Evolutionary conservation across 164 flowering plant genomes (phyloP), one percentile per base, ranked within the genome.

Genomic region (Houttuynia cordata): DNA sequence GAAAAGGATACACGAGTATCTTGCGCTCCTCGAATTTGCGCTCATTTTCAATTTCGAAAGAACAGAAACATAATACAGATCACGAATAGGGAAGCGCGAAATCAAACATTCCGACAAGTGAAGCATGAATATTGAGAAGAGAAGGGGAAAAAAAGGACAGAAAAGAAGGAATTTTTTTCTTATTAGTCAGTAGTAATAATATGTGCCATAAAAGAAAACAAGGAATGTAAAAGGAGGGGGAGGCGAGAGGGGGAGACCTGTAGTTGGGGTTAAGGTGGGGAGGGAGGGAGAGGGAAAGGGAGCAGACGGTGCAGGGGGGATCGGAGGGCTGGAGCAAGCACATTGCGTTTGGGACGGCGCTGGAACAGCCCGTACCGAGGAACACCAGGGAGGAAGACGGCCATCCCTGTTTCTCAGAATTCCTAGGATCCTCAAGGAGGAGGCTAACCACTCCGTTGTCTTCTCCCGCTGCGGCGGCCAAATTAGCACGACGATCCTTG

Each of bases 311-410:
- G 63, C 97, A 93, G 9, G 97, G 99, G 42, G 96, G 92, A 78
- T 81, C 76, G 10, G 91, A 78, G 1, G 97, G 99, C 70, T 80
- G 86, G 64, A 93, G 72, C 70, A 93, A 70, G 76, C 99, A 93
- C 76, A 67, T 65, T 1, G 78, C 79, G 51, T 84, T 83, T 8
- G 98, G 97, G 37, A 93, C 77, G 34, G 86, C 78, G 67, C 92
- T 77, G 12, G 96, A 93, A 71, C 95, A 85, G 10, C 99, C 96
- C 9, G 97, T 90, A 37, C 99, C 99, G 7, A 93, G 74, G 49
- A 93, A 88, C 23, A 93, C 75, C 71, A 93, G 49, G 8, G 49
- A 42, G 9, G 49, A 42, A 42, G 49, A 42, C 12, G 49, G 10
- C 49, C 4, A 10, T 42, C 49, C 1, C 49, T 42, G 49, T 30